phyloP scores from a whole-genome alignment of 345 rosid species.

The Eucalyptus sp. region DNA sequence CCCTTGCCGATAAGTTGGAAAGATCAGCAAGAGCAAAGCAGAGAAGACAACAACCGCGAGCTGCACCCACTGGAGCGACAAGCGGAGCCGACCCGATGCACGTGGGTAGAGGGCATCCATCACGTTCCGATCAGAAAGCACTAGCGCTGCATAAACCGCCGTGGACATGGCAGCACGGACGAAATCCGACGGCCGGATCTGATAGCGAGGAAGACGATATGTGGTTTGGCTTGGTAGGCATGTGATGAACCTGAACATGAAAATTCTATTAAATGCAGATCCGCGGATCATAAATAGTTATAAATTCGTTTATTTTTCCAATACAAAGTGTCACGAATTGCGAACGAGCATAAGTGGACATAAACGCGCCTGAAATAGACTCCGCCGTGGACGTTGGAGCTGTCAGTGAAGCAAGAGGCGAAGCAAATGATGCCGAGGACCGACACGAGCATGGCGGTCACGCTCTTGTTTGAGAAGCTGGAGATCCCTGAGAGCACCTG shows the following conservation, averaged over 20 bases:
- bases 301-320: not conserved
- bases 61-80: not conserved
- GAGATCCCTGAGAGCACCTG: not conserved
- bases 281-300: not conserved
- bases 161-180: not conserved
- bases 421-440: not conserved
- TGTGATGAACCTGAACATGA: not conserved
- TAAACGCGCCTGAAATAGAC: not conserved
- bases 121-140: not conserved
- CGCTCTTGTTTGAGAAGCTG: not conserved
- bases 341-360: not conserved
- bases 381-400: not conserved
- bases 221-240: not conserved
- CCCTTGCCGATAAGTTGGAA: not conserved
- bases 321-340: not conserved
- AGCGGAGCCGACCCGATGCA: not conserved
- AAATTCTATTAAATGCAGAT: not conserved
- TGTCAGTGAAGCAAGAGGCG: not conserved
- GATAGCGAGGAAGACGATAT: not conserved
- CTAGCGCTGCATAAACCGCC: not conserved
- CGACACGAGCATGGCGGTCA: not conserved
- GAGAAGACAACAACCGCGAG: not conserved
- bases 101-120: not conserved
- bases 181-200: not conserved
- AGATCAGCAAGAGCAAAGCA: not conserved